Evolutionary conservation across 2,329 filamentous ascomycete genomes (phyloP).

Genomic region (Fusarium coicis): DNA sequence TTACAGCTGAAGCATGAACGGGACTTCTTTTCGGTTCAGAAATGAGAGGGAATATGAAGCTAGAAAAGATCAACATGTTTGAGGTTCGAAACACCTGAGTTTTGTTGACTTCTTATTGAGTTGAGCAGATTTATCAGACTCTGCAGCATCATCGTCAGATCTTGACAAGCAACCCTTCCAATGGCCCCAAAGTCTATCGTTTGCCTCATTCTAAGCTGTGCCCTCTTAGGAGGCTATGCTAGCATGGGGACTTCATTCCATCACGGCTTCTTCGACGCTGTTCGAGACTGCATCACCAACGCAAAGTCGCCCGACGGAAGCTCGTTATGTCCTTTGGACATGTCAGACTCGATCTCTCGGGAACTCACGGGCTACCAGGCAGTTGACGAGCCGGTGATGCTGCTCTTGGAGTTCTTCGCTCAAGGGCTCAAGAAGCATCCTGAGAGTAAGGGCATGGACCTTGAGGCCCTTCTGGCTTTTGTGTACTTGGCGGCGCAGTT

Average conservation of each 20-base stretch:
- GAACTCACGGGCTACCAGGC: neutral
- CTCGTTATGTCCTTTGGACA: conserved; percentile 16
- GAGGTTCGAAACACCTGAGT: neutral
- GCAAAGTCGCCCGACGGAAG: neutral
- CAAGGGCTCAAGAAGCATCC: conserved; percentile 23
- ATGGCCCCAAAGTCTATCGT: conserved; percentile 3
- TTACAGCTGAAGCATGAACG: neutral
- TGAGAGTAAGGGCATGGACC: neutral
- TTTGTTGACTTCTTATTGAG: neutral
- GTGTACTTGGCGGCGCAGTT: conserved; percentile 37
- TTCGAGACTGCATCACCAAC: conserved; percentile 6
- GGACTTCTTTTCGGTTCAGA: neutral
- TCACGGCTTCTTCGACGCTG: conserved; percentile 34
- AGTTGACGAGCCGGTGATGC: conserved; percentile 13
- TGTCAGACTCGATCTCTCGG: conserved; percentile 3
- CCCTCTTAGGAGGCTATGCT: conserved; percentile 32
- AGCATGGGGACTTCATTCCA: conserved; percentile 28
- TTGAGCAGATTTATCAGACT: neutral
- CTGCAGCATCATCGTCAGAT: too few relatives aligned
- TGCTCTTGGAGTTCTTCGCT: conserved; percentile 35
- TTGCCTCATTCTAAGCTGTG: conserved; percentile 25
- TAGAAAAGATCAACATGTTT: neutral
- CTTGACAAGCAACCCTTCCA: neutral
- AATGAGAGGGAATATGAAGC: neutral
- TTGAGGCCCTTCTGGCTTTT: conserved; percentile 30